Conservation (phyloP, 257 asterid species). For the Solanum medicagineum region DNA sequence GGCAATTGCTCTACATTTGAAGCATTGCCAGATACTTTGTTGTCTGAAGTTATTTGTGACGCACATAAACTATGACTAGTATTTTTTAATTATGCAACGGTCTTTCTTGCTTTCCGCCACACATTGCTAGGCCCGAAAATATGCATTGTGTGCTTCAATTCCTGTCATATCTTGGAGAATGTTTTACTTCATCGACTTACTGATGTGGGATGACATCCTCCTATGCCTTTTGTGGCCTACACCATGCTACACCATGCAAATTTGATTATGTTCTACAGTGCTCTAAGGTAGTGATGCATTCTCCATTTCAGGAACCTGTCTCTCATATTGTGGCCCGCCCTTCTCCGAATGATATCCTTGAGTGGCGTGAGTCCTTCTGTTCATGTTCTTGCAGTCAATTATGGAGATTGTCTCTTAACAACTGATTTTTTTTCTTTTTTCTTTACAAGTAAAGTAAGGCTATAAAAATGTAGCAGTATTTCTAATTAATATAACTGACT, state of each 20-base stretch:
- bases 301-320: constrained; percentile 71
- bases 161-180: neutral
- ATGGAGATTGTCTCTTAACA: neutral
- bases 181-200: neutral
- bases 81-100: neutral
- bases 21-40: neutral
- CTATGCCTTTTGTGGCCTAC: neutral
- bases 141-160: neutral
- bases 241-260: neutral
- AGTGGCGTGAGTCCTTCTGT: constrained; percentile 79
- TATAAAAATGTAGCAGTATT: neutral
- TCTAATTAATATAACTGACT: neutral
- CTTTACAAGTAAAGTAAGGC: neutral
- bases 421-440: neutral
- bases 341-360: constrained; percentile 86
- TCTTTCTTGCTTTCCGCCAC: neutral
- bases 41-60: neutral
- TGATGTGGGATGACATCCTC: neutral
- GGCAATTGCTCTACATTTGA: neutral
- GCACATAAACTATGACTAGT: neutral
- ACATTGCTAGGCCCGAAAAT: neutral
- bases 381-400: neutral
- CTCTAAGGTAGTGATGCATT: neutral
- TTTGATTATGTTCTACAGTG: neutral
- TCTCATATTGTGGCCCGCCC: constrained; percentile 96